Percentiles rank a stretch among this genome's conserved stretches.
These are phyloP conservation scores for Lactuca saligna DNA, from an alignment of 129 eudicot species.

Conservation along the genomic window DNA sequence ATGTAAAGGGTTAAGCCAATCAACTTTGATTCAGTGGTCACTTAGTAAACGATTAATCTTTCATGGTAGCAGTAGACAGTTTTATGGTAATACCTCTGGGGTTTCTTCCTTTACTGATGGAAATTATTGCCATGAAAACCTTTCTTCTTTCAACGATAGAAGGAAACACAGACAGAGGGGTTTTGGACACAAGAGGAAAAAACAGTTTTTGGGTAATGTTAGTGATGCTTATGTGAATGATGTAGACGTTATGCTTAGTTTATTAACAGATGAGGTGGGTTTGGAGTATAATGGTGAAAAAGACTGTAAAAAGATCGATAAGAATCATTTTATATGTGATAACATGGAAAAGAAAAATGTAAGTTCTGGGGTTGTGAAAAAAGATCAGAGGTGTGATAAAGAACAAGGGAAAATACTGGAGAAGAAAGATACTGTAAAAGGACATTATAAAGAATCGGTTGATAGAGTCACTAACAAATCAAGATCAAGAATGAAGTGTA, in stretches of 20 bases:
- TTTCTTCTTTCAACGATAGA: slow-evolving; percentile 36
- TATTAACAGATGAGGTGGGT: slow-evolving; percentile 60
- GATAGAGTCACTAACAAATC: slow-evolving; percentile 26
- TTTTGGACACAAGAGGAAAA: slow-evolving; percentile 34
- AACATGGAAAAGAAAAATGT: slow-evolving; percentile 36
- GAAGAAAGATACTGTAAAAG: slow-evolving; percentile 35
- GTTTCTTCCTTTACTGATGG: slow-evolving; percentile 32
- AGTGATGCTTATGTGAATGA: slow-evolving; percentile 56
- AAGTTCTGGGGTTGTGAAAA: slow-evolving; percentile 20
- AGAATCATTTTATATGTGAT: slow-evolving; percentile 26
- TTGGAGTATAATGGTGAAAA: slow-evolving; percentile 45
- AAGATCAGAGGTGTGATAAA: slow-evolving; percentile 26
- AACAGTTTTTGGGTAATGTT: slow-evolving; percentile 26
- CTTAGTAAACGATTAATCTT: slow-evolving; percentile 42
- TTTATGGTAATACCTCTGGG: slow-evolving; percentile 21
- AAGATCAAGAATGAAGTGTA: slow-evolving; percentile 47
- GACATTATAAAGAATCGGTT: slow-evolving; percentile 24
- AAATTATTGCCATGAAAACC: slow-evolving; percentile 35
- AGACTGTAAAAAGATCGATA: slow-evolving; percentile 34
- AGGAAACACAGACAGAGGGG: slow-evolving; percentile 39
- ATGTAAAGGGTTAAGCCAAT: slow-evolving; percentile 61
- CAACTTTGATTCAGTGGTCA: slow-evolving; percentile 59
- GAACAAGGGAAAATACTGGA: slow-evolving; percentile 24
- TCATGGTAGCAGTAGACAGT: slow-evolving; percentile 31
- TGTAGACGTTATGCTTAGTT: slow-evolving; percentile 73